A percentile compares a stretch with the other conserved stretches of the same genome.
phyloP scores from a whole-genome alignment of 2,329 filamentous ascomycete species.

The Hymenotorrendiella dingleyae region DNA sequence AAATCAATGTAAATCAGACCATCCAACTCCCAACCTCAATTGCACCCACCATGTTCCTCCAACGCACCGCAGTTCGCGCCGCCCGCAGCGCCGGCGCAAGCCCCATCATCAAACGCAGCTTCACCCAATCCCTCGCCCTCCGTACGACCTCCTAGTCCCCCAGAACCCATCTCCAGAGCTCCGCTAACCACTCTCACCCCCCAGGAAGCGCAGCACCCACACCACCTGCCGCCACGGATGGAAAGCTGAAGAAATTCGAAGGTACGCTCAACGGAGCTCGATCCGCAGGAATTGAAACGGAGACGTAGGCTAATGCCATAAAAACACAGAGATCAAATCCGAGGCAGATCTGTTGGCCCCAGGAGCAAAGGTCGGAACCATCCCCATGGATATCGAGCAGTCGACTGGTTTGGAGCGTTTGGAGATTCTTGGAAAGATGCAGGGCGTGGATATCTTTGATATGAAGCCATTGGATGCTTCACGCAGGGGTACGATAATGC shows the following conservation, averaged over 20 bases:
- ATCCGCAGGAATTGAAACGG: not conserved
- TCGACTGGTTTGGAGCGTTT: constrained; percentile 96
- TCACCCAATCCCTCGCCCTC: constrained; percentile 54
- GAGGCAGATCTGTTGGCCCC: constrained; percentile 80
- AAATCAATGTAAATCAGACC: no score
- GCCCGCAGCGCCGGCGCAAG: constrained; percentile 53
- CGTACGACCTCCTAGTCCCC: constrained; percentile 40
- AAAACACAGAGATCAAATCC: constrained; percentile 66
- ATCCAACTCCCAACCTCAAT: constrained; percentile 15
- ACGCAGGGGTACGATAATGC: constrained; percentile 73
- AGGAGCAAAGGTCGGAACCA: constrained; percentile 73
- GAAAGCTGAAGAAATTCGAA: constrained; percentile 31
- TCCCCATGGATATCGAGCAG: constrained; percentile 93
- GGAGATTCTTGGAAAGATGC: constrained; percentile 98
- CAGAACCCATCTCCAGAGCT: not conserved
- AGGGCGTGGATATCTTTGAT: constrained; percentile 96
- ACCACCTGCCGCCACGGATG: constrained; percentile 15
- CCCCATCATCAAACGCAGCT: constrained; percentile 51
- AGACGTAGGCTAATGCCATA: constrained; percentile 10
- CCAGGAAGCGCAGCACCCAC: constrained; percentile 25
- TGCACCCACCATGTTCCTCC: constrained; percentile 51
- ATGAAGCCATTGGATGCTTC: constrained; percentile 94
- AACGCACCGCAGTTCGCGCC: constrained; percentile 55
- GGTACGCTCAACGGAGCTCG: constrained; percentile 19
- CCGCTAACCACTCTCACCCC: constrained; percentile 3